These are phyloP conservation scores for Termitomyces sp. DNA, from an alignment of 768 basidiomycete species.

Conservation along the genomic window DNA sequence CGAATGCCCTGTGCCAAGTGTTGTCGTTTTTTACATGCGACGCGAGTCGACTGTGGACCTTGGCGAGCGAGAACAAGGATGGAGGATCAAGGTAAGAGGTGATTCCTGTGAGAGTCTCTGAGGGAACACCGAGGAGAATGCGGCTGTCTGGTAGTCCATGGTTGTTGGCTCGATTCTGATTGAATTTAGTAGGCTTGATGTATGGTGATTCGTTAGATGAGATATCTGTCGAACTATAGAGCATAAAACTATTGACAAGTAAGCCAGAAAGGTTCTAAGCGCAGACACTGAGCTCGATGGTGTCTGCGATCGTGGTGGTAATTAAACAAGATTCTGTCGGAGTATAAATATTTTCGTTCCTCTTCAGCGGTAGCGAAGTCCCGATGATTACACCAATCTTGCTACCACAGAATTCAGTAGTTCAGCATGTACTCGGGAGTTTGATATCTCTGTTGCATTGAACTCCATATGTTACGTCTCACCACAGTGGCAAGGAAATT, in stretches of 20 bases:
- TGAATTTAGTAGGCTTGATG: conserved; percentile 24
- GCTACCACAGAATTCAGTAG: too few relatives aligned
- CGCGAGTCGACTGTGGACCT: conserved; percentile 45
- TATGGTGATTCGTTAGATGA: conserved; percentile 29
- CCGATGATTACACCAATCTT: too few relatives aligned
- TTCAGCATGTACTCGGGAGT: too few relatives aligned
- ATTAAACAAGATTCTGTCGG: not conserved
- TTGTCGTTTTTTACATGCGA: conserved; percentile 71
- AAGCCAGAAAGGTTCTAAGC: not conserved
- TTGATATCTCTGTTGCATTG: too few relatives aligned
- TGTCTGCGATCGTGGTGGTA: conserved; percentile 11
- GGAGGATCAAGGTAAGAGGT: conserved; percentile 66
- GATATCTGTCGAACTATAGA: conserved; percentile 42
- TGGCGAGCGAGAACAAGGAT: conserved; percentile 51
- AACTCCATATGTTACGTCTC: too few relatives aligned
- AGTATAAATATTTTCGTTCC: not conserved
- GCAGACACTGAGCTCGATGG: conserved; percentile 10
- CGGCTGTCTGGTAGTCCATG: conserved; percentile 39
- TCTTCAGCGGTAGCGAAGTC: too few relatives aligned
- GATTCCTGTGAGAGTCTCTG: conserved; percentile 72
- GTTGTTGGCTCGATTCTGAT: conserved; percentile 27
- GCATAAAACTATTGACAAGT: conserved; percentile 53
- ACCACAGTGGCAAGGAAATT: too few relatives aligned
- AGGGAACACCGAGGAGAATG: conserved; percentile 50
- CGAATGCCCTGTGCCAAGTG: conserved; percentile 75